Evolutionary conservation across 352 stramenopile genomes (phyloP).

Genomic region (Phytopythium aichiense): DNA sequence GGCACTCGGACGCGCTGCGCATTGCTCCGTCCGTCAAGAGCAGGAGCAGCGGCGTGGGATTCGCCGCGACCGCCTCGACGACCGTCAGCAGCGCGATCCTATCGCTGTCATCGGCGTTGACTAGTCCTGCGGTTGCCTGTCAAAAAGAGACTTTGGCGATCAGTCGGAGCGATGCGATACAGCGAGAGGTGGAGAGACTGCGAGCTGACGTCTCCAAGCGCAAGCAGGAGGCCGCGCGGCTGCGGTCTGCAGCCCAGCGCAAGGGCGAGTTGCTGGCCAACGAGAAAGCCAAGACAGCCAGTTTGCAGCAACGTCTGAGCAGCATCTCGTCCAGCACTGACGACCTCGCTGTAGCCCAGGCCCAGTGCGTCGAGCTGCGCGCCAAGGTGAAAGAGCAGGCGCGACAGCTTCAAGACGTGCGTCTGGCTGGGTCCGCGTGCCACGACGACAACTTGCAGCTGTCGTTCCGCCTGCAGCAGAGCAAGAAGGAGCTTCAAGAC

Average conservation of each 20-base stretch:
- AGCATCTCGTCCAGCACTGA: constrained; percentile 16
- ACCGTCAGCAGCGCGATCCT: not conserved
- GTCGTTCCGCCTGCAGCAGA: constrained; percentile 25
- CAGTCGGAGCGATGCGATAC: constrained; percentile 27
- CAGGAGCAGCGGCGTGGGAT: not conserved
- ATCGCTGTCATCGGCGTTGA: not conserved
- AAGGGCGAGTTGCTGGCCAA: constrained; percentile 43
- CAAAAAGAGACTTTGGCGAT: not conserved
- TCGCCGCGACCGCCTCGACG: constrained; percentile 5
- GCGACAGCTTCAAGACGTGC: constrained; percentile 28
- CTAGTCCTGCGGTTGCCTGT: not conserved
- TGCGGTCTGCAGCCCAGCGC: constrained; percentile 34
- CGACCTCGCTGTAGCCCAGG: constrained; percentile 20
- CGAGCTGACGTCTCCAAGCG: constrained; percentile 26
- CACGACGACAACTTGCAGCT: constrained; percentile 35
- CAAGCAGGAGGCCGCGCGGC: constrained; percentile 26
- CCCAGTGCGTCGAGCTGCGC: constrained; percentile 19
- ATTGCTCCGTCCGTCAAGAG: constrained; percentile 19
- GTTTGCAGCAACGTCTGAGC: constrained; percentile 27
- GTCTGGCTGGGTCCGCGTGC: constrained; percentile 22
- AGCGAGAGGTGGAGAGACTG: constrained; percentile 19
- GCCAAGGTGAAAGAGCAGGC: constrained; percentile 41
- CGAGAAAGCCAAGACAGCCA: constrained; percentile 31
- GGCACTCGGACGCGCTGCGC: constrained; percentile 24
- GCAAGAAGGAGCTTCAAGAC: constrained; percentile 20